Evolutionary conservation across 2,329 filamentous ascomycete genomes (phyloP).

Genomic region (Tolypocladium amazonense): DNA sequence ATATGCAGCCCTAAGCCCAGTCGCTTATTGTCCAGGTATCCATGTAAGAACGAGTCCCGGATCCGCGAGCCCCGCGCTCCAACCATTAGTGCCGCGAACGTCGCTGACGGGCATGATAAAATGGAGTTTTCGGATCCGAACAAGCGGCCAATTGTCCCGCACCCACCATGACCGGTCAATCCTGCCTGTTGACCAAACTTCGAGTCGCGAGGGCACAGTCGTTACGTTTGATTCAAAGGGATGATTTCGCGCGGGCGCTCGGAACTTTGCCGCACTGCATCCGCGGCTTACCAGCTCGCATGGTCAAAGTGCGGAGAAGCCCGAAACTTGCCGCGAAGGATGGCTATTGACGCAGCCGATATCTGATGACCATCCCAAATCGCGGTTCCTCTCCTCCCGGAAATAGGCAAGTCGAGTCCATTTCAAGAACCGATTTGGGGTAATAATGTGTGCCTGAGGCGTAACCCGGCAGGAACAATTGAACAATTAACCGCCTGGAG

Average conservation of each 20-base stretch:
- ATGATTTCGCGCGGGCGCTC: no score
- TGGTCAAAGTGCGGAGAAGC: no score
- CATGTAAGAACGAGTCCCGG: background rate
- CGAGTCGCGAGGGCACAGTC: no score
- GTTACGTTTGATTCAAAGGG: no score
- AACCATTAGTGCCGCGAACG: background rate
- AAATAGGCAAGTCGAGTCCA: background rate
- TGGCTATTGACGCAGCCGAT: background rate
- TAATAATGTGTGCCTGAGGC: background rate
- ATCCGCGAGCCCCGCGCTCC: background rate
- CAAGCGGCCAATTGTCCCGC: background rate
- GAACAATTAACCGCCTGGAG: background rate
- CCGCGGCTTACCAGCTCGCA: background rate
- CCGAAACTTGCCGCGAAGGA: no score
- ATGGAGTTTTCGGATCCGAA: constrained; percentile 5
- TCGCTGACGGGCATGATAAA: no score
- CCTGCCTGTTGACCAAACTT: background rate
- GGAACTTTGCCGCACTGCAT: no score
- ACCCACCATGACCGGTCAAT: background rate
- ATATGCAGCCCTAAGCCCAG: background rate
- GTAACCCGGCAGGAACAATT: background rate
- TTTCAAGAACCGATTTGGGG: background rate
- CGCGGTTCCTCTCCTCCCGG: background rate
- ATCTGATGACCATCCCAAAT: background rate
- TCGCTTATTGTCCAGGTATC: background rate